A percentile compares a stretch with the other conserved stretches of the same genome.
These are phyloP conservation scores for Citrus trifoliata DNA, from an alignment of 345 rosid species.

Conservation along the genomic window DNA sequence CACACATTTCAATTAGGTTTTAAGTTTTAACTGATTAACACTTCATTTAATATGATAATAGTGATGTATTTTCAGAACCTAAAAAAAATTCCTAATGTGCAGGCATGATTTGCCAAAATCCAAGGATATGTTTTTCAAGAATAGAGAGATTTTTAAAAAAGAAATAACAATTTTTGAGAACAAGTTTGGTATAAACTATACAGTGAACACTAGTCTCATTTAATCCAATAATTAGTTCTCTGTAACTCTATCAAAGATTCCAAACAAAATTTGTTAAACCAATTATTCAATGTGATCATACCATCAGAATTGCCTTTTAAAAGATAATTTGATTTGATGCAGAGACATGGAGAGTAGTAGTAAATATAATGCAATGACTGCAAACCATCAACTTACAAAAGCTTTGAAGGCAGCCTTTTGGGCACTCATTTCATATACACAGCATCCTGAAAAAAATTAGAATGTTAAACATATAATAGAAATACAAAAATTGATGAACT, in stretches of 20 bases:
- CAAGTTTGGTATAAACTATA: too few species aligned
- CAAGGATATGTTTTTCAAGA: neutral
- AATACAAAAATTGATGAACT: neutral
- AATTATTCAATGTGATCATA: neutral
- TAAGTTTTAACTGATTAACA: neutral
- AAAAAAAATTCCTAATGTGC: neutral
- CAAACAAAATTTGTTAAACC: neutral
- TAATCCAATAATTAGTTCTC: neutral
- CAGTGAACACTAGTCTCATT: neutral
- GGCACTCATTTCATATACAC: slow-evolving; percentile 91
- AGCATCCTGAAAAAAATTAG: slow-evolving; percentile 66
- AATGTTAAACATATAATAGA: slow-evolving; percentile 10
- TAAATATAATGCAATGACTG: neutral
- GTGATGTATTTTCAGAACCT: neutral
- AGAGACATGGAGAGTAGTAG: neutral
- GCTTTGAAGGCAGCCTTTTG: slow-evolving; percentile 94
- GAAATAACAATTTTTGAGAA: neutral
- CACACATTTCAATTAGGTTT: neutral
- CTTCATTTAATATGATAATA: neutral
- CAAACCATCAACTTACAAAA: slow-evolving; percentile 56
- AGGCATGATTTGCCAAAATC: neutral
- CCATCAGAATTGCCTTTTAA: neutral
- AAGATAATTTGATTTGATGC: neutral
- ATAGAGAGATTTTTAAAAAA: neutral
- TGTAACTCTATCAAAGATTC: neutral